Base-by-base conservation (phyloP, 2,329 filamentous ascomycete species). In the Fusarium foetens region DNA sequence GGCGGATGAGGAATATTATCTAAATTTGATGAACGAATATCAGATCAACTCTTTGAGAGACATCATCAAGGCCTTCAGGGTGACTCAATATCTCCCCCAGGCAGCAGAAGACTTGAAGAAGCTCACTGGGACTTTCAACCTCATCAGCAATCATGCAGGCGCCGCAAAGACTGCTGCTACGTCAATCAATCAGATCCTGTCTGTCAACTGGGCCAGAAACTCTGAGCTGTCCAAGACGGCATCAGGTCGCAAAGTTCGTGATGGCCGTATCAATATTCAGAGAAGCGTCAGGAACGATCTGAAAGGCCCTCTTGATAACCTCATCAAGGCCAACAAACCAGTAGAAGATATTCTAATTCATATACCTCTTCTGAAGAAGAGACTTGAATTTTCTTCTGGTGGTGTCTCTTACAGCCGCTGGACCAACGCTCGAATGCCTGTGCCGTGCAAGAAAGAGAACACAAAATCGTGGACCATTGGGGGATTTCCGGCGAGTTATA, bases 241-340 rank as follows among this genome's bases (percentile, higher is more conserved):
- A 8, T 53, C 49, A 3, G 33, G 49, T 7, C 49, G 49, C 23
- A 53, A 53, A n/a, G 33, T 53, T 14, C 33, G 49, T 17, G 49
- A 53, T 27, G 49, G 33, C 21, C 33, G 39, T 27, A 39, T 39
- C 19, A 53, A 16, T 11, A 29, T 53, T 6, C 49, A 53, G 33
- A 53, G 12, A 23, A 53, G 33, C 33, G 39, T 71, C 27, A 73
- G 61, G 52, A 66, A 65, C 13, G 68, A 71, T 8, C 19, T 74
- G 13, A 58, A 42, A 17, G 39, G 58, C 0, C 64, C 64, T 3
- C 45, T 74, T 17, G 55, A 59, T 17, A 68, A 45, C 25, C 68
- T 74, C 14, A 31, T 63, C 46, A 72, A 62, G 43, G 53, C 60
- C 8, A 57, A 68, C 8, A 61, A 74, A 21, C 57, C 43, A 6